Base-by-base conservation (phyloP, 495 filamentous ascomycete species). In the Venustampulla echinocandica region DNA sequence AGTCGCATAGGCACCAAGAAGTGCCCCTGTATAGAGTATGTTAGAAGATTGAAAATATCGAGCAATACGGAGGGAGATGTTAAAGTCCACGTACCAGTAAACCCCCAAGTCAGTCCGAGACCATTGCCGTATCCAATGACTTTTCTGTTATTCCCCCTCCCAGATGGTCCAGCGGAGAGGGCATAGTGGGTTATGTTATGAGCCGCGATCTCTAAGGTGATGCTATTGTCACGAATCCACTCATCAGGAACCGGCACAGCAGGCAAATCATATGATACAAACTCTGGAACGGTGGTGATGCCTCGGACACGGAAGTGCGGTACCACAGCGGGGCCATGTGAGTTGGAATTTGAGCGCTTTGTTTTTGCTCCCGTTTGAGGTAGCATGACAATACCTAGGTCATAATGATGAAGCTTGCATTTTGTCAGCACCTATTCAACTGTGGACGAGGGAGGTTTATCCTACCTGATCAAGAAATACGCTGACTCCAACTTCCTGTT, bases 1-100 rank as follows among this genome's bases (percentile, higher is more conserved):
- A 15, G 74, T 77, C 35, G 66, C 65, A 48, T 75, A 77, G 9
- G 69, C 59, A 0, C 73, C 70, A 1, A 74, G 47, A 32, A 77
- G 50, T 0, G 36, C 38, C 2, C 49, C 49, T 47, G 33, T 24
- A 1, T 20, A 6, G 20, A 10, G 4, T 25, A 22, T 4, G 10
- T 37, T 17, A 17, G 19, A 18, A 23, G 24, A 35, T 18, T 36
- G 5, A n/a, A n/a, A 35, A 9, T 25, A 4, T 37, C 13, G 14
- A 15, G n/a, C 9, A 23, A 30, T 25, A 25, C 11, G 4, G 2
- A 14, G 5, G 10, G 14, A 23, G 13, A 14, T 35, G 13, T 35
- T 35, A 17, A 40, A 11, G 6, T 37, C 17, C 10, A 44, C 48
- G n/a, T 27, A 45, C 48, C 48, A 34, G 48, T 50, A 50, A 50